A percentile compares a stretch with the other conserved stretches of the same genome.
Evolutionary conservation across 257 asterid species (phyloP).

Genomic region (Scutellaria minor): DNA sequence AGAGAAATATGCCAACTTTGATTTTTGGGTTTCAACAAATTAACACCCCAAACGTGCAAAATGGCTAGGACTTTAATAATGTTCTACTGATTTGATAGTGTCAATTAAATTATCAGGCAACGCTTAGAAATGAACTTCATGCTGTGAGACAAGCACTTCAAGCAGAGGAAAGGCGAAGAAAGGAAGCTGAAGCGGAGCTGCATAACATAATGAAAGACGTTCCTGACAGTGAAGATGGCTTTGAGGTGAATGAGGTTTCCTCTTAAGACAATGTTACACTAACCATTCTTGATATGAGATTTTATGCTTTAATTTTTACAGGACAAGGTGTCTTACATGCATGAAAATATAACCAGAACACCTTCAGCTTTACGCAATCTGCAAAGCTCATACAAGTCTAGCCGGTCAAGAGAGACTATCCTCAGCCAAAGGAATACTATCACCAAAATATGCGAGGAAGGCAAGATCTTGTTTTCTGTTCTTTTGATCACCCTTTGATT

Average conservation of each 20-base stretch:
- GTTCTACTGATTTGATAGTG: constrained; percentile 28
- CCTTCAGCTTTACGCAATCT: constrained; percentile 46
- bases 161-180: constrained; percentile 71
- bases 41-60: not conserved
- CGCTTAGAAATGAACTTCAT: constrained; percentile 57
- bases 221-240: constrained; percentile 88
- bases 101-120: constrained; percentile 47
- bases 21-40: not conserved
- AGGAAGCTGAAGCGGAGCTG: constrained; percentile 76
- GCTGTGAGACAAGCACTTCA: constrained; percentile 57
- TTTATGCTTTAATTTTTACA: constrained; percentile 37
- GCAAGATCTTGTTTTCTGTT: constrained; percentile 47
- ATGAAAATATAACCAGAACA: constrained; percentile 50
- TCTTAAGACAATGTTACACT: constrained; percentile 3
- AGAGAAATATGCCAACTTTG: constrained; percentile 18
- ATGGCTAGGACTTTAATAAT: not conserved
- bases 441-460: constrained; percentile 92
- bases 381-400: constrained; percentile 45
- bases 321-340: constrained; percentile 77
- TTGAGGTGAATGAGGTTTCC: constrained; percentile 63
- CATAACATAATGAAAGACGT: constrained; percentile 55
- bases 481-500: not conserved
- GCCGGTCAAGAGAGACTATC: constrained; percentile 62
- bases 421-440: constrained; percentile 74
- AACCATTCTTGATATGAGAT: constrained; percentile 21